Conservation (phyloP, 2,329 filamentous ascomycete genomes). For the Colletotrichum orbiculare region DNA sequence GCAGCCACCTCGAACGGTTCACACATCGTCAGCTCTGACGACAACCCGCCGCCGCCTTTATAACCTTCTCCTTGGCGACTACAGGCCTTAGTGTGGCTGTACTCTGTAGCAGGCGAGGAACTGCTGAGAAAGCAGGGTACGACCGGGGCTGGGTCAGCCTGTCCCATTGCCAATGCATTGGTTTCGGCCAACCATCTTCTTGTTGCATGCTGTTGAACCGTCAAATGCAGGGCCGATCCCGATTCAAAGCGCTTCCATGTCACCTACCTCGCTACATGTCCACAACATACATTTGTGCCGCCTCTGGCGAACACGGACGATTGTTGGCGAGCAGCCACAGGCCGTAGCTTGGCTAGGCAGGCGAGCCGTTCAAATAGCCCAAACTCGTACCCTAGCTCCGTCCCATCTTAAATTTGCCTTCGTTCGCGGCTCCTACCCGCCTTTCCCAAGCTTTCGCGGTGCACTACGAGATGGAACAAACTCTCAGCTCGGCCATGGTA, state of each 20-base stretch:
- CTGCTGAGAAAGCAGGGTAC: conserved; percentile 26
- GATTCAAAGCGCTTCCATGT: conserved; percentile 30
- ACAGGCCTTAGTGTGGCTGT: conserved; percentile 15
- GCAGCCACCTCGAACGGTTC: background rate
- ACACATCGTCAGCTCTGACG: conserved; percentile 33
- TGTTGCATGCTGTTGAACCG: conserved; percentile 31
- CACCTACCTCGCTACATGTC: conserved; percentile 3
- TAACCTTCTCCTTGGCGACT: conserved; percentile 13
- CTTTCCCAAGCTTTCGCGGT: conserved; percentile 21
- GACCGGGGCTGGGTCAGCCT: conserved; percentile 8
- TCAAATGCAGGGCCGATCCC: conserved; percentile 31
- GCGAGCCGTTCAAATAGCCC: conserved; percentile 25
- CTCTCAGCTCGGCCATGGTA: conserved; percentile 16
- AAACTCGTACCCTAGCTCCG: conserved; percentile 13
- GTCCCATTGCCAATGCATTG: conserved; percentile 23
- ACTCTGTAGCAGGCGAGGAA: conserved; percentile 13
- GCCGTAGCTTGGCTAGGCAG: conserved; percentile 7
- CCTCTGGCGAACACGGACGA: background rate
- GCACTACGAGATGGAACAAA: conserved; percentile 6
- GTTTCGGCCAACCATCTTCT: conserved; percentile 9
- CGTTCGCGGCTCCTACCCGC: background rate
- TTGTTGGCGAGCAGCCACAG: conserved; percentile 7
- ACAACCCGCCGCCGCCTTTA: conserved; percentile 4
- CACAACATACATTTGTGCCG: background rate
- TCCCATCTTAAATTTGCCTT: conserved; percentile 8